Conservation (phyloP, 129 eudicot species). For the Smallanthus sonchifolius region DNA sequence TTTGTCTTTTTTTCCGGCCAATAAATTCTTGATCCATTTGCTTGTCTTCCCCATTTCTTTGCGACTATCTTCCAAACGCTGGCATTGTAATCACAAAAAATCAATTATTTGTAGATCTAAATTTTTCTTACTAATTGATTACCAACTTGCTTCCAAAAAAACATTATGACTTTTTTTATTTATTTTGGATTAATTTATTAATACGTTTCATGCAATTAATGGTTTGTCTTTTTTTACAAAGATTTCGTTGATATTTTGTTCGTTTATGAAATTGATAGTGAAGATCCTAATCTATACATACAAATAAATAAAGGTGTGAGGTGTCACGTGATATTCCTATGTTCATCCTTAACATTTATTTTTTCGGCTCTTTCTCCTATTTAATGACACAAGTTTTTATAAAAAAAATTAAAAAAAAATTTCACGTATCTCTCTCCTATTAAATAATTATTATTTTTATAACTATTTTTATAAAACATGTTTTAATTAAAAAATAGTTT, state of each 20-base stretch:
- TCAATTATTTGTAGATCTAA: constrained; percentile 35
- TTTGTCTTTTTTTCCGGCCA: constrained; percentile 65
- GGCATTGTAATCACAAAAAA: constrained; percentile 17
- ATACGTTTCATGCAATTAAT: constrained; percentile 28
- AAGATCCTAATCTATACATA: too few species aligned
- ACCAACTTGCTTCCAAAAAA: constrained; percentile 24
- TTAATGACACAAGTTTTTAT: too few species aligned
- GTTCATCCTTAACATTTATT: too few species aligned
- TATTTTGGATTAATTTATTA: constrained; percentile 9
- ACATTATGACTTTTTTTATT: constrained; percentile 2
- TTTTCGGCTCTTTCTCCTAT: too few species aligned
- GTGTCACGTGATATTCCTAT: too few species aligned
- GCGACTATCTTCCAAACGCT: constrained; percentile 24
- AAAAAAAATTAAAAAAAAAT: too few species aligned
- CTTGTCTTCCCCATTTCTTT: constrained; percentile 82
- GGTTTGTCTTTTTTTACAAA: constrained; percentile 24
- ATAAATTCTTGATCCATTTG: constrained; percentile 70
- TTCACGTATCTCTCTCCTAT: too few species aligned
- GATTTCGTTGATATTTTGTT: constrained; percentile 31
- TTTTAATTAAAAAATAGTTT: too few species aligned
- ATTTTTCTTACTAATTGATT: constrained; percentile 15
- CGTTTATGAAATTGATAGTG: constrained; percentile 22
- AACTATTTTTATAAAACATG: too few species aligned
- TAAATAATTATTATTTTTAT: too few species aligned
- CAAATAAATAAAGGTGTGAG: too few species aligned